A percentile compares a stretch with the other conserved stretches of the same genome.
Conservation (phyloP, 108 stramenopile genomes). For the Seminavis robusta region DNA sequence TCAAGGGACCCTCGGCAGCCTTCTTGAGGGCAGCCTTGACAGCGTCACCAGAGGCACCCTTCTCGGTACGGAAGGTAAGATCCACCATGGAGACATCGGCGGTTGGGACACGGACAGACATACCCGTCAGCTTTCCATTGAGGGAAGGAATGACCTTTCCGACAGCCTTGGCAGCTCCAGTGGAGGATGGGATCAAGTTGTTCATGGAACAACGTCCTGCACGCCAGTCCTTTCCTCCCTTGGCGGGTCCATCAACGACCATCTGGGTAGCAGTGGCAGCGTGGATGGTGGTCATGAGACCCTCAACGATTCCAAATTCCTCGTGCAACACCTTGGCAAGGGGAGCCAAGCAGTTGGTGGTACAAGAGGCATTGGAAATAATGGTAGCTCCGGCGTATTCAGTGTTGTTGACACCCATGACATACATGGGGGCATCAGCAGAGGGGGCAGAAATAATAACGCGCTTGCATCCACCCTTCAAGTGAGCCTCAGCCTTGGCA, state of each 20-base stretch:
- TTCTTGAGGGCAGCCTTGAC: constrained; percentile 91
- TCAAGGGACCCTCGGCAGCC: constrained; percentile 87
- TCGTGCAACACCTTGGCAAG: constrained; percentile 97
- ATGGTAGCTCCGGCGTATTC: constrained; percentile 77
- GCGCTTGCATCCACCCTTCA: constrained; percentile 94
- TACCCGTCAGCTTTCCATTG: constrained; percentile 84
- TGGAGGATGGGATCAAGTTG: constrained; percentile 93
- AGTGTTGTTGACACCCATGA: constrained; percentile 96
- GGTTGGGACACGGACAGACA: constrained; percentile 93
- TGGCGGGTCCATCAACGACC: constrained; percentile 95
- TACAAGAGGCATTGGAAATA: constrained; percentile 98
- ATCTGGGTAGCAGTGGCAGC: constrained; percentile 96
- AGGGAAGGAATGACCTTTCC: constrained; percentile 88
- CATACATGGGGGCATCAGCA: constrained; percentile 97
- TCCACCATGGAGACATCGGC: constrained; percentile 97
- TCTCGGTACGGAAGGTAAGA: constrained; percentile 87
- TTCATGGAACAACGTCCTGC: constrained; percentile 69
- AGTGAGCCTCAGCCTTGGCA: constrained; percentile 83
- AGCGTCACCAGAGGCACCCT: constrained; percentile 84
- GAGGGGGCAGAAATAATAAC: constrained; percentile 94
- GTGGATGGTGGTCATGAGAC: constrained; percentile 99
- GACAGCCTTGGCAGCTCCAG: constrained; percentile 95
- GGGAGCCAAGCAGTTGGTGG: constrained; percentile 99
- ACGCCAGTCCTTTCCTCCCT: constrained; percentile 89
- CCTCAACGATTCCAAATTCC: constrained; percentile 93